A percentile compares a stretch with the other conserved stretches of the same genome.
Conservation (phyloP, 2,329 filamentous ascomycete species). For the Aaosphaeria arxii region DNA sequence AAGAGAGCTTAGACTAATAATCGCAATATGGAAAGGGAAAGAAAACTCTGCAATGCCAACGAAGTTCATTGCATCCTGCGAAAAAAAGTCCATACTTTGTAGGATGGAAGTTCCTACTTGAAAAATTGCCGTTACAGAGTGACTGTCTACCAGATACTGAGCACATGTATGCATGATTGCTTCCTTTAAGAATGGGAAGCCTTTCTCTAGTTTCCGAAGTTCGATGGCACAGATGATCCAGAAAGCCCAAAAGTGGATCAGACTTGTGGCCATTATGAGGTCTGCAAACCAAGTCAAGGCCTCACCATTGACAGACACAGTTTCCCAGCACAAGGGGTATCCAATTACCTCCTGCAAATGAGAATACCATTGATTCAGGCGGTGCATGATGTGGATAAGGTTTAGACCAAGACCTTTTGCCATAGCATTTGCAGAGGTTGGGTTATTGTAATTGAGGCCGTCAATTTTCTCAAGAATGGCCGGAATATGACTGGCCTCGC, state of each 20-base stretch:
- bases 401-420: neutral
- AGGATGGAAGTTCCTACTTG: neutral
- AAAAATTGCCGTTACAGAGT: no score
- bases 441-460: neutral
- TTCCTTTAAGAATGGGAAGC: neutral
- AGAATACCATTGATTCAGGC: neutral
- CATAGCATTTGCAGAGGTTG: neutral
- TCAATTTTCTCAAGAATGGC: neutral
- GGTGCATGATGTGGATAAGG: neutral
- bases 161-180: no score
- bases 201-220: neutral
- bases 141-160: no score
- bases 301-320: no score
- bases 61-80: neutral
- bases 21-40: neutral
- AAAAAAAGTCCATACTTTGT: neutral
- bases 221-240: neutral
- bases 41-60: neutral
- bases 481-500: neutral
- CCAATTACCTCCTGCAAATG: no score
- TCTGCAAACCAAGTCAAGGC: neutral
- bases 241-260: neutral
- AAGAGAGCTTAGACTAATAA: no score
- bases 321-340: no score
- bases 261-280: neutral